Base-by-base conservation (phyloP, 2,329 filamentous ascomycete genomes). In the Fusarium pseudocircinatum region DNA sequence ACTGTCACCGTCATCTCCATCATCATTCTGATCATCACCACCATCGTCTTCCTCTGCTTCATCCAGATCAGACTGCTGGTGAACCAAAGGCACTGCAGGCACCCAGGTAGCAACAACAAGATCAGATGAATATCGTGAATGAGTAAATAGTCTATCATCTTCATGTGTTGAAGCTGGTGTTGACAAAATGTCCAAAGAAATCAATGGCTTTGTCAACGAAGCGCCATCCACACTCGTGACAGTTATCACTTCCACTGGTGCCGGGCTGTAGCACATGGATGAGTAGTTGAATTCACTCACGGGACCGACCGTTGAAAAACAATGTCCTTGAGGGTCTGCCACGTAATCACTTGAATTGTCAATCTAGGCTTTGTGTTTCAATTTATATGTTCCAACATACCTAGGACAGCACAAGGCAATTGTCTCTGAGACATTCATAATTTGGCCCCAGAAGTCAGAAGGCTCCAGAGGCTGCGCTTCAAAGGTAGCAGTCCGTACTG, bases 331-430 rank as follows among this genome's bases (percentile, higher is more conserved):
- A 2, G 30, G n/a, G 4, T 72, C 22, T 6, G 16, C 69, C 7
- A 11, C 2, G 13, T 71, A 71, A 7, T 20, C 37, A 32, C 68
- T 72, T 9, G 3, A n/a, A 2, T 16, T 24, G 7, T 59, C 4
- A 71, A 42, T 26, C 6, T n/a, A 5, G 14, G 1, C 8, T 4
- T 12, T 20, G 6, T 1, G 7, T 20, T 3, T 4, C 4, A n/a
- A 24, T n/a, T n/a, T 2, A 1, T 2, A 6, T 4, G 4, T 10
- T 4, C 16, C 9, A 34, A 32, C 34, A 4, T 28, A 72, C 64
- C 53, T 60, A 0, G 69, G 65, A 10, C 65, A 68, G 7, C 65
- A 68, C 7, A 34, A 47, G 3, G 47, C 63, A 32, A 68, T 40
- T 6, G 54, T 68, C 16, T 68, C 65, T 0, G 36, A 34, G 0